Conservation (phyloP, 352 stramenopile genomes). For the Globisporangium okanoganense region DNA sequence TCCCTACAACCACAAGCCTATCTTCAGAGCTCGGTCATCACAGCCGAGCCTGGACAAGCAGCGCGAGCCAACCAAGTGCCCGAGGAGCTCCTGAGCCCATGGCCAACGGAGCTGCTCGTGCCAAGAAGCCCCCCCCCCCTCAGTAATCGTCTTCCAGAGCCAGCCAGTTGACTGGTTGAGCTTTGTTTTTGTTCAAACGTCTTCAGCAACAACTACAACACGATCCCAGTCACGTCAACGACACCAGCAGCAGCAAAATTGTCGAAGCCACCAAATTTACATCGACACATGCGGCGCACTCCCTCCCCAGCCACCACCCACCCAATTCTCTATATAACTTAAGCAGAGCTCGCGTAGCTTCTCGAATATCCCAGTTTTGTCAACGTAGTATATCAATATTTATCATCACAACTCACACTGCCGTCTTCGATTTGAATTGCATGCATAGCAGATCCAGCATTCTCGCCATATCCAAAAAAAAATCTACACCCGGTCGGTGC, state of each 20-base stretch:
- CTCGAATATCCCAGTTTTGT: background rate
- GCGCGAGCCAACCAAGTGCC: background rate
- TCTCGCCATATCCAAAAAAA: background rate
- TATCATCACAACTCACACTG: background rate
- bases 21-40: background rate
- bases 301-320: background rate
- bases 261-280: constrained; percentile 6
- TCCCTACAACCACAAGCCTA: background rate
- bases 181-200: constrained; percentile 4
- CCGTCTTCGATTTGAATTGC: background rate
- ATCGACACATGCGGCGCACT: background rate
- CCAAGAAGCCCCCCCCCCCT: background rate
- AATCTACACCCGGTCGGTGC: no score
- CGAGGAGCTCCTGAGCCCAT: background rate
- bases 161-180: background rate
- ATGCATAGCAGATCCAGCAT: background rate
- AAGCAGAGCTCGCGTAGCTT: background rate
- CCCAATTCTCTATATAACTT: constrained; percentile 6
- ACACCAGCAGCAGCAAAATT: constrained; percentile 1
- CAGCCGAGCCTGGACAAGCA: background rate
- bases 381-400: background rate
- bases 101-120: background rate
- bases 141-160: background rate
- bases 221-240: background rate
- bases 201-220: background rate